phyloP scores from a whole-genome alignment of 306 rosid genomes.

The Vicia sativa region DNA sequence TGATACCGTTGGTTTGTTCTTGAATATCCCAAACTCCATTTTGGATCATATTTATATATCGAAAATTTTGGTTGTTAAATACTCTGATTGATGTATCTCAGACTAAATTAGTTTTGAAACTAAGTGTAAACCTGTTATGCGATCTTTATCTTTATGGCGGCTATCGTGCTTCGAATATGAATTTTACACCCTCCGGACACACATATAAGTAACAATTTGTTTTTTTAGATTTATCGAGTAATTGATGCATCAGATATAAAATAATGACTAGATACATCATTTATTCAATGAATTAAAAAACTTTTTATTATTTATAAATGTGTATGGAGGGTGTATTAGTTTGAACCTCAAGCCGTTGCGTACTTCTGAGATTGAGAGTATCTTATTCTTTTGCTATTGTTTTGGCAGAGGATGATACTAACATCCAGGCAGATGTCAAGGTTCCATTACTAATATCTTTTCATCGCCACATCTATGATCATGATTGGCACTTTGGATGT shows the following conservation, averaged over 20 bases:
- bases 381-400: constrained; percentile 6
- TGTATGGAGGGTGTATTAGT: no score
- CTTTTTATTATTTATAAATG: no score
- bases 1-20: constrained; percentile 88
- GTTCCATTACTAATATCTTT: constrained; percentile 84
- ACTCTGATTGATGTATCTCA: constrained; percentile 2
- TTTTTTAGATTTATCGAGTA: no score
- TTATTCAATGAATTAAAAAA: no score
- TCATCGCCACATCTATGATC: constrained; percentile 75
- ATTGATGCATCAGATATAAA: no score
- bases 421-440: constrained; percentile 71
- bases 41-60: no score
- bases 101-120: constrained; percentile 1
- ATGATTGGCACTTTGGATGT: constrained; percentile 89
- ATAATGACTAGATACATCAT: no score
- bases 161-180: neutral
- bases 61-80: neutral
- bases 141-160: neutral
- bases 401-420: constrained; percentile 94
- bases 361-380: constrained; percentile 15
- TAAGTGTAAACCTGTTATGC: neutral
- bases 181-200: no score
- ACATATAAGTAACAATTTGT: no score
- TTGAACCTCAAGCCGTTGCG: no score
- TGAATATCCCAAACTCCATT: constrained; percentile 23